phyloP scores from a whole-genome alignment of 1,284 basidiomycete genomes.

The Malassezia brasiliensis region DNA sequence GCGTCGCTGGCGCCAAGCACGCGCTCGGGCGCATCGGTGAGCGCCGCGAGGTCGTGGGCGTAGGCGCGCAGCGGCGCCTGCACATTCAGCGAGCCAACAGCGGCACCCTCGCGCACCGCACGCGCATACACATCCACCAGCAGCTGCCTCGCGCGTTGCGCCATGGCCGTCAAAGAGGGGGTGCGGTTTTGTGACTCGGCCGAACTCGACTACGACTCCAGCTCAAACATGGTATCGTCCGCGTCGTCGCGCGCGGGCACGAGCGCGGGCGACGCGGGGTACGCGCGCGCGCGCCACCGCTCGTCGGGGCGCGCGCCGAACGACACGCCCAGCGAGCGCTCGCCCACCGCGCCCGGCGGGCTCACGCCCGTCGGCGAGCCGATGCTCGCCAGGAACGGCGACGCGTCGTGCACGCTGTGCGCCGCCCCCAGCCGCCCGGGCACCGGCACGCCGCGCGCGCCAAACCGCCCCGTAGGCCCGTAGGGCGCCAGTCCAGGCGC shows the following conservation, averaged over 20 bases:
- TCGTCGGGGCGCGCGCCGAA: conserved; percentile 9
- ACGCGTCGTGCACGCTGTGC: conserved; percentile 8
- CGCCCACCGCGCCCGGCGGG: conserved; percentile 4
- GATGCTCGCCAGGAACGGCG: conserved; percentile 5
- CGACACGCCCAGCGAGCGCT: conserved; percentile 1
- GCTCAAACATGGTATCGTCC: conserved; percentile 45
- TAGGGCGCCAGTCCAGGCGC: neutral
- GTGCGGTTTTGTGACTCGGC: neutral
- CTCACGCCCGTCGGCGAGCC: neutral
- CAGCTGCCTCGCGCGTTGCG: conserved; percentile 14
- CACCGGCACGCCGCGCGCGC: neutral
- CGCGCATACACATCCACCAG: conserved; percentile 15
- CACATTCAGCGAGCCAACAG: conserved; percentile 2
- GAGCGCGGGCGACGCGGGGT: conserved; percentile 28
- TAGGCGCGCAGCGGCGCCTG: conserved; percentile 8
- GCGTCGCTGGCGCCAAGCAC: conserved; percentile 12
- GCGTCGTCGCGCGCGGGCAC: conserved; percentile 32
- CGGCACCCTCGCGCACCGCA: conserved; percentile 7
- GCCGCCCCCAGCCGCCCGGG: neutral
- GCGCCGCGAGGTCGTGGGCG: conserved; percentile 12
- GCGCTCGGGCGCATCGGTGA: conserved; percentile 4
- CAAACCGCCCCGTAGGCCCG: neutral
- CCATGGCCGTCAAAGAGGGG: neutral
- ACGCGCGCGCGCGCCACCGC: neutral
- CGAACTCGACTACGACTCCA: conserved; percentile 26